Evolutionary conservation across 352 stramenopile genomes (phyloP).

Genomic region (Globisporangium perplexum): DNA sequence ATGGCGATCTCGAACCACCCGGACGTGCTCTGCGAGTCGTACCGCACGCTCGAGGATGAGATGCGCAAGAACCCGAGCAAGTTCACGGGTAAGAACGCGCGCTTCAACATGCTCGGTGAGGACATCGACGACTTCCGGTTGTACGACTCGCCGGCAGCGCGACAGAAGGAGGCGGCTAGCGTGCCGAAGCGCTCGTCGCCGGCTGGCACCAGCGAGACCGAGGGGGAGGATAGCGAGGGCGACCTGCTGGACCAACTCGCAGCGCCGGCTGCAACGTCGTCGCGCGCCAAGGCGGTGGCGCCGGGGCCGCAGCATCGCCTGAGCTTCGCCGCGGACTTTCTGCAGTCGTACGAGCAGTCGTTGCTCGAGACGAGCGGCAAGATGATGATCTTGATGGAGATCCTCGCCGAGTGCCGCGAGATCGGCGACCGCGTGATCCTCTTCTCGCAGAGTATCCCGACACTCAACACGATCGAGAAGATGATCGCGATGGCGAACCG

Average conservation of each 20-base stretch:
- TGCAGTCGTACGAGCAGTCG: conserved; percentile 46
- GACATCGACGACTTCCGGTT: conserved; percentile 47
- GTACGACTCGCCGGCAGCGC: conserved; percentile 11
- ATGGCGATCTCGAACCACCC: conserved; percentile 87
- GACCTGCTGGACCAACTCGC: conserved; percentile 37
- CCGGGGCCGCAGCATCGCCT: conserved; percentile 37
- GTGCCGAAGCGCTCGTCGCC: neutral
- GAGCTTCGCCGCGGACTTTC: conserved; percentile 61
- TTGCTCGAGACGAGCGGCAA: conserved; percentile 76
- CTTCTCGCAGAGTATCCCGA: conserved; percentile 88
- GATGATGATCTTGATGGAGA: conserved; percentile 83
- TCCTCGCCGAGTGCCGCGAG: conserved; percentile 59
- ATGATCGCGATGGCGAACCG: conserved; percentile 69
- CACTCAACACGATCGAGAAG: conserved; percentile 68
- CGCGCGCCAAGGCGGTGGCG: neutral
- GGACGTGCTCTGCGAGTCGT: conserved; percentile 73
- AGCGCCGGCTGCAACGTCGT: neutral
- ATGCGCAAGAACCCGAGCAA: conserved; percentile 23
- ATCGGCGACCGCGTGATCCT: conserved; percentile 84
- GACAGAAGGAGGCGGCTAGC: neutral
- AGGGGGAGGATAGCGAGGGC: conserved; percentile 30
- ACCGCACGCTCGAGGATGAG: conserved; percentile 52
- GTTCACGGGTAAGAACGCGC: conserved; percentile 23
- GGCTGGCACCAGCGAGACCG: conserved; percentile 1
- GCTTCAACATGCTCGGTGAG: conserved; percentile 32